Percentiles rank a stretch among this genome's conserved stretches.
Conservation (phyloP, 2,329 filamentous ascomycete species). For the Cercospora brassicicola region DNA sequence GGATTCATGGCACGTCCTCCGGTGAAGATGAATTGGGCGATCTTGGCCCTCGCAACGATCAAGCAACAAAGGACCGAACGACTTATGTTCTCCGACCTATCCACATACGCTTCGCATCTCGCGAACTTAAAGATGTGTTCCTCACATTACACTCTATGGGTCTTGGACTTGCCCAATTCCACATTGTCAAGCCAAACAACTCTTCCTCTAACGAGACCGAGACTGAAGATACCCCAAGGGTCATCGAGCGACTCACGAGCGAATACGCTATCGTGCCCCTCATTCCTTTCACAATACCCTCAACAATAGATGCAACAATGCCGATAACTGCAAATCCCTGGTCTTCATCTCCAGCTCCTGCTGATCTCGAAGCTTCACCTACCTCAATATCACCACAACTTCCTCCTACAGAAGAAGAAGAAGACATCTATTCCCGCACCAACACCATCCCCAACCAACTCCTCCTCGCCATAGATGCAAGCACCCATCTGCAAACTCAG, state of each 20-base stretch:
- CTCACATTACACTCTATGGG: slow-evolving; percentile 23
- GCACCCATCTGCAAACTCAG: slow-evolving; percentile 4
- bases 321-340: neutral
- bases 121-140: slow-evolving; percentile 27
- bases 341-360: neutral
- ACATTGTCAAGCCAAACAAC: slow-evolving; percentile 6
- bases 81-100: slow-evolving; percentile 23
- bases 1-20: neutral
- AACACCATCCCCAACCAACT: slow-evolving; percentile 12
- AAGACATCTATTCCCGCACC: neutral
- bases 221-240: neutral
- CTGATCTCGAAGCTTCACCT: neutral
- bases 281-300: neutral
- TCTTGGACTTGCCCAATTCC: slow-evolving; percentile 19
- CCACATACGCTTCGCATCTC: slow-evolving; percentile 22
- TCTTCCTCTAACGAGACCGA: neutral
- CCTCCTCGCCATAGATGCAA: slow-evolving; percentile 5
- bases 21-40: neutral
- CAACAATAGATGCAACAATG: neutral
- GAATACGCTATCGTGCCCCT: slow-evolving; percentile 21
- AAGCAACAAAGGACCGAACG: neutral
- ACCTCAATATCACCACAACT: neutral
- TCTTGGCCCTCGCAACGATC: neutral
- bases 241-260: slow-evolving; percentile 13
- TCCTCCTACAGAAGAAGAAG: neutral